These are phyloP conservation scores for Ascochyta rabiei DNA, from an alignment of 2,329 filamentous ascomycete species.

Conservation along the genomic window DNA sequence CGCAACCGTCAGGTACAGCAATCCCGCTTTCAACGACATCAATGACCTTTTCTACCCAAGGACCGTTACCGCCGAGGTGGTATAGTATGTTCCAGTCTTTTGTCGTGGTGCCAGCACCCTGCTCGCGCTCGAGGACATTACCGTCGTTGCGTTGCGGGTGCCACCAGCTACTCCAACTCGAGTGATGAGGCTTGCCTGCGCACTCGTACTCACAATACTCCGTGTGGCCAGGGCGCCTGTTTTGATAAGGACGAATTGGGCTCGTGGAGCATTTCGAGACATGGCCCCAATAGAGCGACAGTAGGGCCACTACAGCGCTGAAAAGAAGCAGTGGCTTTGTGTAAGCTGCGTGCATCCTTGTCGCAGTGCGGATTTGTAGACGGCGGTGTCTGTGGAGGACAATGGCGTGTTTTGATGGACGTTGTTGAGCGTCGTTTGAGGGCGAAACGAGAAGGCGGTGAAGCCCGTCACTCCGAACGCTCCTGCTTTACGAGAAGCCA, in stretches of 20 bases:
- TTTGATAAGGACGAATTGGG: neutral
- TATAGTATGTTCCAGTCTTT: slow-evolving; percentile 58
- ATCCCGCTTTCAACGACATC: slow-evolving; percentile 51
- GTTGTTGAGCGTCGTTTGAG: neutral
- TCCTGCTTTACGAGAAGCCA: neutral
- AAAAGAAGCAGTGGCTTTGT: neutral
- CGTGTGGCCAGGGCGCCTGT: slow-evolving; percentile 9
- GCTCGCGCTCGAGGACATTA: slow-evolving; percentile 6
- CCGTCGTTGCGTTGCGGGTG: slow-evolving; percentile 35
- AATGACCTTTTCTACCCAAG: slow-evolving; percentile 59
- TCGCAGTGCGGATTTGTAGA: neutral
- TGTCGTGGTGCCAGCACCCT: slow-evolving; percentile 35
- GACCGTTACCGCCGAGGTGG: slow-evolving; percentile 61
- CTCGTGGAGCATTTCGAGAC: neutral
- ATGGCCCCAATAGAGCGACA: slow-evolving; percentile 11
- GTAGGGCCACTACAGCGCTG: neutral
- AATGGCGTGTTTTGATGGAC: neutral
- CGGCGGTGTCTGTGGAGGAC: neutral
- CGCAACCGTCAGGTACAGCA: slow-evolving; percentile 55
- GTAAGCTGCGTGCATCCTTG: neutral
- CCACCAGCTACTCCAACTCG: slow-evolving; percentile 45
- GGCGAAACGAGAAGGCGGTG: slow-evolving; percentile 16
- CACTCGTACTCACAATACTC: slow-evolving; percentile 35
- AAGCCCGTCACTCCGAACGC: slow-evolving; percentile 5
- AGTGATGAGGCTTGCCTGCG: slow-evolving; percentile 38